A percentile compares a stretch with the other conserved stretches of the same genome.
phyloP scores from a whole-genome alignment of 768 basidiomycete genomes.

The Lentinula aciculospora region DNA sequence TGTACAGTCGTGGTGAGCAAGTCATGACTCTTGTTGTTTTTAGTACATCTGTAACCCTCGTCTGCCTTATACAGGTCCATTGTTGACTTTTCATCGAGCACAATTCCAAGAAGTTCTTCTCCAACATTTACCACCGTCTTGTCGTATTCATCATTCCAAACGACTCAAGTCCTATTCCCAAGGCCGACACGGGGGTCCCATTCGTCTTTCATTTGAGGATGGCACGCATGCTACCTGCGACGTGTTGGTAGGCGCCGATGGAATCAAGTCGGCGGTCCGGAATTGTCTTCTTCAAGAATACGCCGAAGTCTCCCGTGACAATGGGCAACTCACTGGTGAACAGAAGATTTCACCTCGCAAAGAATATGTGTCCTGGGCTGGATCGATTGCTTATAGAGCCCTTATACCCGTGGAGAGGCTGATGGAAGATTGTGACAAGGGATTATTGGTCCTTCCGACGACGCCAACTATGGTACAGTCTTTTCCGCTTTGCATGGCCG shows the following conservation, averaged over 20 bases:
- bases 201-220: slow-evolving; percentile 30
- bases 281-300: slow-evolving; percentile 17
- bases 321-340: slow-evolving; percentile 9
- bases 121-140: slow-evolving; percentile 20
- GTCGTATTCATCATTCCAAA: slow-evolving; percentile 28
- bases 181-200: slow-evolving; percentile 11
- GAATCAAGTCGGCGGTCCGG: slow-evolving; percentile 31
- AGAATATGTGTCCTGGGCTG: slow-evolving; percentile 25
- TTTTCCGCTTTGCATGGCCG: not conserved
- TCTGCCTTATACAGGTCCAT: slow-evolving; percentile 17
- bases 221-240: slow-evolving; percentile 29
- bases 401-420: slow-evolving; percentile 25
- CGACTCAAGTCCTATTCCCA: slow-evolving; percentile 26
- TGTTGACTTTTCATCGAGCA: slow-evolving; percentile 27
- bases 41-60: too few relatives aligned
- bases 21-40: not conserved
- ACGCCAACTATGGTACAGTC: slow-evolving; percentile 1
- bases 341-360: slow-evolving; percentile 15
- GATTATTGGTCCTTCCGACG: not conserved
- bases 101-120: slow-evolving; percentile 28
- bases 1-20: slow-evolving; percentile 17
- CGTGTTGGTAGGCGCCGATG: slow-evolving; percentile 37
- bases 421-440: slow-evolving; percentile 1
- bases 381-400: slow-evolving; percentile 27
- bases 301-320: slow-evolving; percentile 4